Percentiles rank a stretch among this genome's conserved stretches.
Evolutionary conservation across 2,329 filamentous ascomycete genomes (phyloP).

Genomic region (Eutypa lata): DNA sequence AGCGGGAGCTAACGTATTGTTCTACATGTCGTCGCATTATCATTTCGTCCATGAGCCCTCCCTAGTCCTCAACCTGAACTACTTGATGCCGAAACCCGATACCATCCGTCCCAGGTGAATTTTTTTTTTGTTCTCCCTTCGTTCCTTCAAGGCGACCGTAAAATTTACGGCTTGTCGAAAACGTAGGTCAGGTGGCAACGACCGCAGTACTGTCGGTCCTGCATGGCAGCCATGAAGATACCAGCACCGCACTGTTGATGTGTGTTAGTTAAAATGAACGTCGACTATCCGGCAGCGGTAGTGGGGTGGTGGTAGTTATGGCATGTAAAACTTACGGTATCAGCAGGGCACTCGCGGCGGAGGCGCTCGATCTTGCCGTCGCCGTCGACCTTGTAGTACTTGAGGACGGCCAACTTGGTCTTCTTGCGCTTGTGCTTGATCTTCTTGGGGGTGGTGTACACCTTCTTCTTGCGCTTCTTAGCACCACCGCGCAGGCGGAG

Average conservation of each 20-base stretch:
- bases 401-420: slow-evolving; percentile 99
- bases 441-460: slow-evolving; percentile 99
- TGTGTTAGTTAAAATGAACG: slow-evolving; percentile 33
- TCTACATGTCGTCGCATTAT: not conserved
- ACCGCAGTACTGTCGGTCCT: slow-evolving; percentile 97
- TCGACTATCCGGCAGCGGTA: too few species aligned
- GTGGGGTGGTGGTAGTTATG: too few species aligned
- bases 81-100: not conserved
- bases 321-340: slow-evolving; percentile 76
- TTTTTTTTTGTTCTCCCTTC: too few species aligned
- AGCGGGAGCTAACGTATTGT: not conserved
- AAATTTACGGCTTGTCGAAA: slow-evolving; percentile 59
- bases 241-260: slow-evolving; percentile 85
- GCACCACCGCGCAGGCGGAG: slow-evolving; percentile 96
- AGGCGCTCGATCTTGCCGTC: slow-evolving; percentile 99
- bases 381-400: slow-evolving; percentile 99
- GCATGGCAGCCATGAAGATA: slow-evolving; percentile 99
- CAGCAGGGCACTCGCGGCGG: slow-evolving; percentile 91
- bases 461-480: slow-evolving; percentile 99
- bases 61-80: not conserved
- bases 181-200: slow-evolving; percentile 72
- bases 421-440: slow-evolving; percentile 99
- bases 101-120: too few species aligned
- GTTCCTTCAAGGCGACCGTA: too few species aligned
- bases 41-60: not conserved